phyloP scores from a whole-genome alignment of 495 filamentous ascomycete genomes.

The Aspergillus baeticus region DNA sequence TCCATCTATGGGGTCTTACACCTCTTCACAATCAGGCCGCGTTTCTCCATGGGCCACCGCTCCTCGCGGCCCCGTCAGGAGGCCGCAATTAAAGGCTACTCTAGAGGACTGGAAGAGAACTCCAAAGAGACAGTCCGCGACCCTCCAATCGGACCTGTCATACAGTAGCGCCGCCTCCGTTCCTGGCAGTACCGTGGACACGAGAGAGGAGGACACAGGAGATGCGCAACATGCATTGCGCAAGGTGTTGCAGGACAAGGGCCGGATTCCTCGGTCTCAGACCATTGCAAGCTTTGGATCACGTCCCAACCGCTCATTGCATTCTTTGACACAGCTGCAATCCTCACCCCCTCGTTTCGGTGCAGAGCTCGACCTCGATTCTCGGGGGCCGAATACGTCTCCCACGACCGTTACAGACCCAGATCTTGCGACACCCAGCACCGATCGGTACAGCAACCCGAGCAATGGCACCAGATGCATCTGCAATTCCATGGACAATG shows the following conservation, averaged over 20 bases:
- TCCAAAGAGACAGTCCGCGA: constrained; percentile 35
- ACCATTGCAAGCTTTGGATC: constrained; percentile 30
- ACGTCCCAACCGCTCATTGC: constrained; percentile 29
- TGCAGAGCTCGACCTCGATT: constrained; percentile 38
- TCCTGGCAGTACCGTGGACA: constrained; percentile 54
- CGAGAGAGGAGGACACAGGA: constrained; percentile 47
- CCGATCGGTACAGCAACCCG: constrained; percentile 53
- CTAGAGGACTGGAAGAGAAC: constrained; percentile 37
- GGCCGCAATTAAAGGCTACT: constrained; percentile 30
- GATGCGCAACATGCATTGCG: constrained; percentile 64
- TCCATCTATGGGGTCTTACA: constrained; percentile 50
- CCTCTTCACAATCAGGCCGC: constrained; percentile 46
- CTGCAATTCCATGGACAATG: constrained; percentile 64
- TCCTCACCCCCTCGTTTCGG: constrained; percentile 46
- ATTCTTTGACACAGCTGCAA: constrained; percentile 38
- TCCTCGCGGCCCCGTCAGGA: constrained; percentile 26
- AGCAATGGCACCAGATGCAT: constrained; percentile 69
- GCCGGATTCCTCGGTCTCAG: constrained; percentile 46
- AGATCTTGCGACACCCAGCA: constrained; percentile 65
- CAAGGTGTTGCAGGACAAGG: constrained; percentile 66
- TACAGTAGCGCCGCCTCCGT: constrained; percentile 42
- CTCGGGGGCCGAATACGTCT: constrained; percentile 49
- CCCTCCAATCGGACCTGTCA: constrained; percentile 34
- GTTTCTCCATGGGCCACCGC: constrained; percentile 43
- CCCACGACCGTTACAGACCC: constrained; percentile 69